Evolutionary conservation across 441 rosid species (phyloP), one percentile per base, ranked within the genome.

Genomic region (Arabidopsis hybrid): DNA sequence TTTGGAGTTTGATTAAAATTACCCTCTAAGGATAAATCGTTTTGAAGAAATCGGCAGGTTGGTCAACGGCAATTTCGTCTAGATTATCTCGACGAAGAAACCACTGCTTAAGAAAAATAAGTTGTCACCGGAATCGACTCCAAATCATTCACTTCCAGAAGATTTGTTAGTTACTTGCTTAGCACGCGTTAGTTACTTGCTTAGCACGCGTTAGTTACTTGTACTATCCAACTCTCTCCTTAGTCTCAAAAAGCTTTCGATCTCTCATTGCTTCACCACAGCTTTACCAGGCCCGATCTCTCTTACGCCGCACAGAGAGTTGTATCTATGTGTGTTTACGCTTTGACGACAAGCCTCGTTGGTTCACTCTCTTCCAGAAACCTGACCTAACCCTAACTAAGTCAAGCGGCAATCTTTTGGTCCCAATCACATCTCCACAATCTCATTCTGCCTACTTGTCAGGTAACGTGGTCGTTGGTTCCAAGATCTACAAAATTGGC

Each of bases 291-390:
- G 4, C 4, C 3, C 34, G 70, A 1, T 65, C 70, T 4, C 11
- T 21, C 11, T 13, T 51, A 11, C 3, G 3, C 36, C 36, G 12
- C 36, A 18, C n/a, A 0, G 69, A 65, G 47, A 65, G 6, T 13
- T 65, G 6, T 18, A 60, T 65, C 60, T 65, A 40, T 40, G 45
- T 40, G 45, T 40, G 47, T 13, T 5, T 43, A 13, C 6, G 7
- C 14, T 43, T 43, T 1, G 38, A 51, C 1, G 3, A 49, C n/a
- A n/a, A 21, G 6, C 38, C 50, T 36, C 6, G 32, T n/a, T 66
- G 50, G 50, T 66, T 51, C 60, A 66, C 60, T 21, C 71, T 66
- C 39, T 39, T 14, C 10, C 26, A 16, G 60, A 66, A 26, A 51
- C 71, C 57, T 16, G 11, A 64, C 5, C 43, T 0, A 32, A n/a